Percentiles rank a stretch among this genome's conserved stretches.
phyloP scores from a whole-genome alignment of 257 asterid genomes.

The Echites panduratus region DNA sequence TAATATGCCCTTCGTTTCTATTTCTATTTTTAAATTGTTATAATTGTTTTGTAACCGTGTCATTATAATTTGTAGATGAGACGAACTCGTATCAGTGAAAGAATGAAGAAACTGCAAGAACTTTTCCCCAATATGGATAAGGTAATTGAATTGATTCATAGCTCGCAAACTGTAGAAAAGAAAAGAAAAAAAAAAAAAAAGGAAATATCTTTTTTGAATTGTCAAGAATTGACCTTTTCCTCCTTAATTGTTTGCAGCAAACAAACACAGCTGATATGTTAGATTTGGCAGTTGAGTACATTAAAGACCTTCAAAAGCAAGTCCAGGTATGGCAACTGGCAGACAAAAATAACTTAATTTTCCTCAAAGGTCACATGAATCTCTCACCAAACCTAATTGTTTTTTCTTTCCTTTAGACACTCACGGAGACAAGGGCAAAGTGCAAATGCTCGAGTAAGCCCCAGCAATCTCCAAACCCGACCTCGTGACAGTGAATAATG shows the following conservation, averaged over 20 bases:
- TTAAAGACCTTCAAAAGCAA: constrained; percentile 74
- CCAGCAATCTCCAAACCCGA: neutral
- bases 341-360: too few species aligned
- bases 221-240: constrained; percentile 1
- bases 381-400: constrained; percentile 20
- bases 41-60: neutral
- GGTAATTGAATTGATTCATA: constrained; percentile 36
- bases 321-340: constrained; percentile 43
- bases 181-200: neutral
- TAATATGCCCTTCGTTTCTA: too few species aligned
- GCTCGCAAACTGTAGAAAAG: neutral
- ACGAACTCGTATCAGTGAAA: constrained; percentile 70
- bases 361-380: constrained; percentile 29
- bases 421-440: constrained; percentile 53
- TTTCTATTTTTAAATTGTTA: too few species aligned
- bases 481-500: constrained; percentile 14
- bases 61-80: constrained; percentile 39
- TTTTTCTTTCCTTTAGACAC: constrained; percentile 37
- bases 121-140: constrained; percentile 84
- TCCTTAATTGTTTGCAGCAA: constrained; percentile 45
- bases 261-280: constrained; percentile 86
- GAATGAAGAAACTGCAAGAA: constrained; percentile 86
- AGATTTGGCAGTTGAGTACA: constrained; percentile 82
- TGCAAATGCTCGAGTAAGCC: constrained; percentile 43
- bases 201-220: neutral